Percentiles rank a stretch among this genome's conserved stretches.
phyloP scores from a whole-genome alignment of 768 basidiomycete species.

The Lepiota brunneoincarnata region DNA sequence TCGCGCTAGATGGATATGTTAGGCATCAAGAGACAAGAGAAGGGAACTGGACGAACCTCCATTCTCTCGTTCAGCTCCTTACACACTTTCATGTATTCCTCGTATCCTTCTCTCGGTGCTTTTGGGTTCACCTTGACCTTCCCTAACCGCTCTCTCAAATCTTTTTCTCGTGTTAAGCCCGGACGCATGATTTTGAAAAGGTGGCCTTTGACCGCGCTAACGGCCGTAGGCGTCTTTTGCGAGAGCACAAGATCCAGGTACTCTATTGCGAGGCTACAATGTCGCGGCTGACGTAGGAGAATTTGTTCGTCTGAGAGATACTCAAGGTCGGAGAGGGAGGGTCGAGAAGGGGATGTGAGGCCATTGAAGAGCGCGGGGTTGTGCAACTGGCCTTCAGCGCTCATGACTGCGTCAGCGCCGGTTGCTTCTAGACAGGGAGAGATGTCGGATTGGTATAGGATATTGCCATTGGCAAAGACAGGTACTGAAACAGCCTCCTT shows the following conservation, averaged over 20 bases:
- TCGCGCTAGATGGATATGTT: conserved; percentile 34
- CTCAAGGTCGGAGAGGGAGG: conserved; percentile 13
- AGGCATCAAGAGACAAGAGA: not conserved
- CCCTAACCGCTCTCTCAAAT: conserved; percentile 74
- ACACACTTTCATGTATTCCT: conserved; percentile 12
- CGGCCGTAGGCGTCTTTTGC: conserved; percentile 66
- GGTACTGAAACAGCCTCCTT: conserved; percentile 88
- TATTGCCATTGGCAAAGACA: conserved; percentile 96
- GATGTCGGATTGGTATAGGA: conserved; percentile 86
- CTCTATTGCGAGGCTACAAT: conserved; percentile 72
- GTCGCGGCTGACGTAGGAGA: conserved; percentile 50
- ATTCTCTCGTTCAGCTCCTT: conserved; percentile 58
- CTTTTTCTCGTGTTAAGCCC: conserved; percentile 59
- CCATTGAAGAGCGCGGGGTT: conserved; percentile 78
- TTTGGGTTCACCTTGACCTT: conserved; percentile 31
- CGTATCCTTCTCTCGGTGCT: conserved; percentile 12
- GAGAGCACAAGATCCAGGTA: conserved; percentile 79
- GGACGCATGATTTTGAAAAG: conserved; percentile 91
- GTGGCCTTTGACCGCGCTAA: conserved; percentile 86
- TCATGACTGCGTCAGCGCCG: conserved; percentile 91
- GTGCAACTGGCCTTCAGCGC: conserved; percentile 91
- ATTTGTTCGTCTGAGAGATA: conserved; percentile 28
- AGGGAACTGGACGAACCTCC: conserved; percentile 26
- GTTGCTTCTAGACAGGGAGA: conserved; percentile 76
- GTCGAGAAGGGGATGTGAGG: conserved; percentile 20